phyloP scores from a whole-genome alignment of 306 rosid genomes.

The Vigna hirtella region DNA sequence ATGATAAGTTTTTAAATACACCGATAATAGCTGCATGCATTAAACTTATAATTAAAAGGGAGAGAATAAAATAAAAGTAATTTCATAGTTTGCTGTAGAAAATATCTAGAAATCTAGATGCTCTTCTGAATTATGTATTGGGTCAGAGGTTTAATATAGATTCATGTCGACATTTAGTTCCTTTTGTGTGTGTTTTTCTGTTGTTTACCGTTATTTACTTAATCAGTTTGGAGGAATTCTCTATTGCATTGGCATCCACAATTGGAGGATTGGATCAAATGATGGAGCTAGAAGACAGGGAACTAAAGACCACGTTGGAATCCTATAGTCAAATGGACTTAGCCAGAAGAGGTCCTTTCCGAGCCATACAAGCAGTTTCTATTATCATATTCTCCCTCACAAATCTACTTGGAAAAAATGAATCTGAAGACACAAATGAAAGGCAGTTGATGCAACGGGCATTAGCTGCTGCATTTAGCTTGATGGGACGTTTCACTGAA shows the following conservation, averaged over 20 bases:
- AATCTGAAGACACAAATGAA: constrained; percentile 52
- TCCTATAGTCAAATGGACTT: constrained; percentile 75
- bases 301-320: constrained; percentile 63
- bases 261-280: constrained; percentile 69
- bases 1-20: not conserved
- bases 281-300: constrained; percentile 72
- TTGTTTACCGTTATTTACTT: constrained; percentile 35
- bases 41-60: not conserved
- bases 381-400: constrained; percentile 68
- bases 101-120: not conserved
- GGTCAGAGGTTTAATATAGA: not conserved
- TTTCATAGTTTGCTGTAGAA: not conserved
- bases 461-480: constrained; percentile 62
- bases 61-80: not conserved
- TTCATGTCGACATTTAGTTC: constrained; percentile 4
- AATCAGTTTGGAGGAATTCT: constrained; percentile 76
- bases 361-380: constrained; percentile 76
- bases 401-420: constrained; percentile 50
- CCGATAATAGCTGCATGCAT: constrained; percentile 6
- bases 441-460: constrained; percentile 65
- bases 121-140: not conserved
- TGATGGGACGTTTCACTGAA: constrained; percentile 81
- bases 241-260: constrained; percentile 62
- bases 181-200: constrained; percentile 29
- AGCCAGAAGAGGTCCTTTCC: constrained; percentile 81